Evolutionary conservation across 352 stramenopile species (phyloP), one percentile per base, ranked within the genome.

Genomic region (Phytopythium chamaehyphon): DNA sequence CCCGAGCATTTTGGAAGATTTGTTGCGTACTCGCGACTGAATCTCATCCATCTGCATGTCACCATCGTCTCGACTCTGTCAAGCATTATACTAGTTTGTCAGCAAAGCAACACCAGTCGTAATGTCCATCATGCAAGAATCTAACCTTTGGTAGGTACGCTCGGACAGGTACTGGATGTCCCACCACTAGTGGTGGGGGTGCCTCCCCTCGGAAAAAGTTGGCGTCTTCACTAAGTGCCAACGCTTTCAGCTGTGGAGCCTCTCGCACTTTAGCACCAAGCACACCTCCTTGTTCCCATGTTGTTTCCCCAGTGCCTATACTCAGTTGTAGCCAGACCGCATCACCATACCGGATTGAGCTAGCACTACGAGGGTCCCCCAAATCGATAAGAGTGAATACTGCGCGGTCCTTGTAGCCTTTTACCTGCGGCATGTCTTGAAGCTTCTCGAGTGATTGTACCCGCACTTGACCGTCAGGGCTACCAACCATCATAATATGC

Each of bases 41-140:
- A 89, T 84, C 54, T 89, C 78, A 37, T 91, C 81, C 19, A 78
- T 76, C 36, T 91, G 76, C n/a, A 82, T 58, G 48, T 91, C 80
- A 23, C 69, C 66, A 38, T 87, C 77, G 43, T 91, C 80, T 39
- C 76, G 75, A 26, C 64, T 86, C 76, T 88, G 19, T 4, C 15
- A 42, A 48, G 5, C 24, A 37, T 46, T 2, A 47, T 37, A 46
- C n/a, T 31, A 33, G 28, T 11, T 26, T 8, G 23, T n/a, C 18
- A 14, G 3, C 11, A 5, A 33, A 23, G 42, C n/a, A 43, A 24
- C 23, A 14, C 26, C 11, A 40, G n/a, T 3, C 6, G 2, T 12
- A 51, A 9, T 28, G 18, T 35, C 6, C 6, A 1, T 12, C 40
- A 9, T 28, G 18, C 18, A n/a, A 21, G 6, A 16, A 18, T 11